Evolutionary conservation across 2,329 filamentous ascomycete species (phyloP).

Genomic region (Nothophaeocryptopus gaeumannii): DNA sequence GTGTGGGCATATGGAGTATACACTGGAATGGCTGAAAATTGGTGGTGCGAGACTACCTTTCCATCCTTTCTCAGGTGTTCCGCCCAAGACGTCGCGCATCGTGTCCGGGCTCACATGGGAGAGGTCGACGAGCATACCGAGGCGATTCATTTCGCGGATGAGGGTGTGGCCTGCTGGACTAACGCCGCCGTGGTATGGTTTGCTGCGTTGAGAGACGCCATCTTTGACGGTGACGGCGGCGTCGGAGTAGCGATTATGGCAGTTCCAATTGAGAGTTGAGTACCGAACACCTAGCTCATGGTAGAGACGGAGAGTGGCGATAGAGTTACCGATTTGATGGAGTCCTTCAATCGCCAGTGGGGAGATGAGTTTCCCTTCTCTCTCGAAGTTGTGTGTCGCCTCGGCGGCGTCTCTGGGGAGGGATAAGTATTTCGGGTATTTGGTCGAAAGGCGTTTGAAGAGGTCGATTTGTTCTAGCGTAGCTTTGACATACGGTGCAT

Average conservation of each 20-base stretch:
- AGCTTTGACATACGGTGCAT: conserved; percentile 62
- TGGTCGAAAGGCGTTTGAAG: conserved; percentile 59
- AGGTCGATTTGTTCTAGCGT: conserved; percentile 76
- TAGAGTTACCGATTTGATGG: conserved; percentile 87
- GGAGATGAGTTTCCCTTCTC: conserved; percentile 60
- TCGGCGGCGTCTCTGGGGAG: conserved; percentile 57
- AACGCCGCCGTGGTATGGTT: conserved; percentile 68
- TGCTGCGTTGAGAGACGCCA: conserved; percentile 40
- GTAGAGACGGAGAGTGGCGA: conserved; percentile 71
- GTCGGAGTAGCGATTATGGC: conserved; percentile 86
- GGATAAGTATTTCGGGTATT: conserved; percentile 69
- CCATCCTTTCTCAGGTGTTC: conserved; percentile 54
- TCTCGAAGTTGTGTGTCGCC: conserved; percentile 55
- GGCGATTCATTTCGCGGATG: conserved; percentile 85
- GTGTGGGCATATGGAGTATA: conserved; percentile 76
- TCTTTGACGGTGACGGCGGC: conserved; percentile 65
- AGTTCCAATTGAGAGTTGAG: conserved; percentile 87
- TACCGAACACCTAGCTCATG: conserved; percentile 80
- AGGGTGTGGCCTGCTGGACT: conserved; percentile 66
- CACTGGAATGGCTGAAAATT: conserved; percentile 86
- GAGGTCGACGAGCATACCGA: conserved; percentile 92
- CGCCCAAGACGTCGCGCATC: conserved; percentile 75
- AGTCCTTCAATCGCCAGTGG: conserved; percentile 81
- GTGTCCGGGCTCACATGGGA: conserved; percentile 76
- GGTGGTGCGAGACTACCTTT: conserved; percentile 73